Conservation (phyloP, 768 basidiomycete genomes). For the Lactifluus hygrophoroides region DNA sequence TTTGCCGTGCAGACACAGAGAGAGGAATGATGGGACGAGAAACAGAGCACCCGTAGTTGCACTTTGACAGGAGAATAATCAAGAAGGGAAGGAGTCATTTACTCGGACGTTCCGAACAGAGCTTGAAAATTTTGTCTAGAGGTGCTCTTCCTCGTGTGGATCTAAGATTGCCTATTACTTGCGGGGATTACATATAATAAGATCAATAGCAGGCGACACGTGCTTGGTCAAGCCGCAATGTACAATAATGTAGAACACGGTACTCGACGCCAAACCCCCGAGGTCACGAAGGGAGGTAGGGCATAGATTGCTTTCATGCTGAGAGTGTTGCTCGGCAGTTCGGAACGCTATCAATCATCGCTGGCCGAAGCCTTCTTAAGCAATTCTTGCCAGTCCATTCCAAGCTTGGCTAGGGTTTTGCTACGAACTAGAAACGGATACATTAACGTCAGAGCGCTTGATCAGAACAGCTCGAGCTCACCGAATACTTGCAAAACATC, state of each 20-base stretch:
- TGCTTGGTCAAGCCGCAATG: too few relatives aligned
- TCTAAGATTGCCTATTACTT: not conserved
- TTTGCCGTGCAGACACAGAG: too few relatives aligned
- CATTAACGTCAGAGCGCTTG: not conserved
- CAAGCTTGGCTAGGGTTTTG: slow-evolving; percentile 66
- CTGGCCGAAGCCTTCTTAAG: slow-evolving; percentile 45
- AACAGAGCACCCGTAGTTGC: not conserved
- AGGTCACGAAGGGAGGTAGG: too few relatives aligned
- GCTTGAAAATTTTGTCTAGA: not conserved
- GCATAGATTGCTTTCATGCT: too few relatives aligned
- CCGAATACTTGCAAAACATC: slow-evolving; percentile 77
- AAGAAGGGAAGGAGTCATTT: not conserved
- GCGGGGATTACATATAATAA: too few relatives aligned
- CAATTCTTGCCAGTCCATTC: slow-evolving; percentile 74
- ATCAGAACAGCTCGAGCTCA: slow-evolving; percentile 23
- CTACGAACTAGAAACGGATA: slow-evolving; percentile 45
- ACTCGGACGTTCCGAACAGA: not conserved
- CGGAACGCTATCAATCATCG: slow-evolving; percentile 2
- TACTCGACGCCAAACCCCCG: too few relatives aligned
- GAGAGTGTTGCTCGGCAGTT: too few relatives aligned
- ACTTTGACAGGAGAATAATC: not conserved
- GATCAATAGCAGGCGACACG: not conserved
- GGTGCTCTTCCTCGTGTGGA: not conserved
- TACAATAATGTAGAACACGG: too few relatives aligned
- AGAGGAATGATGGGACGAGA: not conserved